phyloP scores from a whole-genome alignment of 768 basidiomycete genomes.

The Xerocomellus amylosporus region DNA sequence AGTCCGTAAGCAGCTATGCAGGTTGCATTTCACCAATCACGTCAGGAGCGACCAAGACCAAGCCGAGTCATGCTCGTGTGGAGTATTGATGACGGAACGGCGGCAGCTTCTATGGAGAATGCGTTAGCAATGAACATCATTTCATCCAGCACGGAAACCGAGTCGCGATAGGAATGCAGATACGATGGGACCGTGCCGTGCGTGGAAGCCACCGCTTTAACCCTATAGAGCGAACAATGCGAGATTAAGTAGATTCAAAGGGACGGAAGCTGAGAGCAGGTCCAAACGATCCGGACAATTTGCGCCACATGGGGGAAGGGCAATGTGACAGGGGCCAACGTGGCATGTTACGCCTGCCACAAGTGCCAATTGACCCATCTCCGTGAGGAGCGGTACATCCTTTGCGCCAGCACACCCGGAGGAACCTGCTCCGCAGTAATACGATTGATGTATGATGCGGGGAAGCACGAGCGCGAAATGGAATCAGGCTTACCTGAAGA shows the following conservation, averaged over 20 bases:
- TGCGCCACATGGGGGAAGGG: conserved; percentile 5
- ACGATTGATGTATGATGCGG: background rate
- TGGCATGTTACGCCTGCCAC: conserved; percentile 8
- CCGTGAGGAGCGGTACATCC: conserved; percentile 5
- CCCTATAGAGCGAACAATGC: conserved; percentile 26
- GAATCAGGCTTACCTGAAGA: background rate
- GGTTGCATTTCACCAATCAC: conserved; percentile 2
- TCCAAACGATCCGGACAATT: background rate
- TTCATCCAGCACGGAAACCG: conserved; percentile 5
- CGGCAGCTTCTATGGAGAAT: background rate
- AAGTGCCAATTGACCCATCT: conserved; percentile 1
- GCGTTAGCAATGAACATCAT: conserved; percentile 8
- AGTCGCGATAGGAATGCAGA: conserved; percentile 11
- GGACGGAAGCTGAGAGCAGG: background rate
- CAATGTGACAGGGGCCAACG: conserved; percentile 9
- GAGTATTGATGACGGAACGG: background rate
- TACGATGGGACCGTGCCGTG: conserved; percentile 7
- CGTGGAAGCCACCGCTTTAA: conserved; percentile 15
- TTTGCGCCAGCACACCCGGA: background rate
- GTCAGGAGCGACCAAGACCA: conserved; percentile 3
- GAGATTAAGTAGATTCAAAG: conserved; percentile 19
- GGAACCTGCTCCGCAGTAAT: conserved; percentile 10
- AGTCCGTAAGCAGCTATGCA: background rate
- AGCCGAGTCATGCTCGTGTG: conserved; percentile 5
- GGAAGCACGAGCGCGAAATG: conserved; percentile 4